phyloP scores from a whole-genome alignment of 208 protist genomes.

The Porcisia deanei region DNA sequence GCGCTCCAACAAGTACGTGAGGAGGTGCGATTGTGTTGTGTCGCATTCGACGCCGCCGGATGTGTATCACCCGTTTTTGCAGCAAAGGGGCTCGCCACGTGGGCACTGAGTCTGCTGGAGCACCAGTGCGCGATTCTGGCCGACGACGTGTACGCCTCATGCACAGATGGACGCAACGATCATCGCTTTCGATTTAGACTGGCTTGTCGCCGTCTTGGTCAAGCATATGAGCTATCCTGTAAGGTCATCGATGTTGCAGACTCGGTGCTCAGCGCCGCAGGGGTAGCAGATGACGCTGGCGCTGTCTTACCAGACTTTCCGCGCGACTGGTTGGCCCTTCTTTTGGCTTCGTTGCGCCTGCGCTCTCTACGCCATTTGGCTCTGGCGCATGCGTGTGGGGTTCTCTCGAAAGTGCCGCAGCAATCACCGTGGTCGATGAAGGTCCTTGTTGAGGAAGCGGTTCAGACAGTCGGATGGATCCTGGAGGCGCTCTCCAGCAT shows the following conservation, averaged over 20 bases:
- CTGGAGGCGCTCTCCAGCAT: conserved; percentile 16
- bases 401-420: neutral
- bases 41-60: neutral
- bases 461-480: conserved; percentile 13
- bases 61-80: neutral
- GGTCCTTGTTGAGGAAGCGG: conserved; percentile 5
- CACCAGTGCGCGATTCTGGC: conserved; percentile 22
- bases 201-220: neutral
- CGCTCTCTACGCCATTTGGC: conserved; percentile 34
- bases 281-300: neutral
- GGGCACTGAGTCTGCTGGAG: conserved; percentile 42
- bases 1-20: conserved; percentile 16
- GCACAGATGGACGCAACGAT: neutral
- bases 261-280: conserved; percentile 14
- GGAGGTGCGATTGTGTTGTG: conserved; percentile 7
- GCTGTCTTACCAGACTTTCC: conserved; percentile 12
- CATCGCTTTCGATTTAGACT: neutral
- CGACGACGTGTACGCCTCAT: conserved; percentile 7
- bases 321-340: conserved; percentile 9
- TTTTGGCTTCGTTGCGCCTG: conserved; percentile 28
- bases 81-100: conserved; percentile 23
- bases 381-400: conserved; percentile 8
- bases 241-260: conserved; percentile 24
- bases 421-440: neutral
- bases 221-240: neutral